Conservation (phyloP, 1,284 basidiomycete species). For the Mrakiaceae sp. region DNA sequence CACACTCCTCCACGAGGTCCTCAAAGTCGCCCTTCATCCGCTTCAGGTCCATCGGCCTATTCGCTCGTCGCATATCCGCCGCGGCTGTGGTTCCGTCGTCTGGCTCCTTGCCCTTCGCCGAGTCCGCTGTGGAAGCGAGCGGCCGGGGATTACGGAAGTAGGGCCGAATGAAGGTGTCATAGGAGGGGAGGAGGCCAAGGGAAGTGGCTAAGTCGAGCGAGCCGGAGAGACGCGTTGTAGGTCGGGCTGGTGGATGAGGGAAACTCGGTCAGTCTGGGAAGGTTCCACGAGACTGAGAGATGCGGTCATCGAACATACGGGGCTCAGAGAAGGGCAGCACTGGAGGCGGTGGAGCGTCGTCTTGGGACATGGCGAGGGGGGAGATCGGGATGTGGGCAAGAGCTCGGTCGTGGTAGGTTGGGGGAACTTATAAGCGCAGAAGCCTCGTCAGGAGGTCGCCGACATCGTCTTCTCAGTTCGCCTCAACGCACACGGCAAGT, state of each 20-base stretch:
- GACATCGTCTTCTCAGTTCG: too few species aligned
- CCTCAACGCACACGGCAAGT: too few species aligned
- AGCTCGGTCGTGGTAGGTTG: too few species aligned
- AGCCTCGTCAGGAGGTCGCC: too few species aligned
- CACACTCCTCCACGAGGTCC: constrained; percentile 14
- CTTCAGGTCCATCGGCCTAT: constrained; percentile 15
- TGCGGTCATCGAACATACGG: too few species aligned
- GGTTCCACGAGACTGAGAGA: too few species aligned
- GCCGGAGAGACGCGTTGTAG: constrained; percentile 10
- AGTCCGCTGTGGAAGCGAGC: not conserved
- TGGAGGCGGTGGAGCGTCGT: too few species aligned
- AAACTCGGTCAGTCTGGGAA: too few species aligned
- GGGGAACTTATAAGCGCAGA: too few species aligned
- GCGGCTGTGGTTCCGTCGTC: not conserved
- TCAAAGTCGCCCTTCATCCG: constrained; percentile 12
- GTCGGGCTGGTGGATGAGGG: not conserved
- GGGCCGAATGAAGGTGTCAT: constrained; percentile 16
- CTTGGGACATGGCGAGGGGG: too few species aligned
- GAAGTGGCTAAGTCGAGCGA: constrained; percentile 12
- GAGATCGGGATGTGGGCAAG: too few species aligned
- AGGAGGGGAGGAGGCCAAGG: constrained; percentile 12
- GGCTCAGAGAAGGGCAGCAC: too few species aligned
- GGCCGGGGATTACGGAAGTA: constrained; percentile 12
- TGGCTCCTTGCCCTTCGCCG: not conserved
- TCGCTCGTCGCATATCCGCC: constrained; percentile 10